These are phyloP conservation scores for Heritiera littoralis DNA, from an alignment of 345 rosid species.

Conservation along the genomic window DNA sequence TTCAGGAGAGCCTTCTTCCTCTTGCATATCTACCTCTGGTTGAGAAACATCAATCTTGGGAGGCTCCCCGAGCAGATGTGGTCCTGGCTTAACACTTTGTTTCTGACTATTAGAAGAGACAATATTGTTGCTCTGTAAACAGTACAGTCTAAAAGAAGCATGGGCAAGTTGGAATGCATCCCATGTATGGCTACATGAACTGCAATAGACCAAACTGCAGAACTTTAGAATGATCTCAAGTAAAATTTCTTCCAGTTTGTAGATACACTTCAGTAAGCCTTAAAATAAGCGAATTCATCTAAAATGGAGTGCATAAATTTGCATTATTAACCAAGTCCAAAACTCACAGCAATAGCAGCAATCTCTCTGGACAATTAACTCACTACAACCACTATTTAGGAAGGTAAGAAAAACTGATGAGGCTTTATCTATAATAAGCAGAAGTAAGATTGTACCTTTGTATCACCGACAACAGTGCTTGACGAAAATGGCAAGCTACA, in stretches of 20 bases:
- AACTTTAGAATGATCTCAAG: neutral
- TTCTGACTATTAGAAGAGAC: constrained; percentile 47
- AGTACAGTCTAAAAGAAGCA: constrained; percentile 86
- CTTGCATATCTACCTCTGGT: constrained; percentile 64
- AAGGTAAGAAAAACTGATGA: neutral
- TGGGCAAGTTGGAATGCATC: constrained; percentile 90
- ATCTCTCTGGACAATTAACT: neutral
- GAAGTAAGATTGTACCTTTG: constrained; percentile 59
- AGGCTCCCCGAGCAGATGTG: constrained; percentile 78
- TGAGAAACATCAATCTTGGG: constrained; percentile 72
- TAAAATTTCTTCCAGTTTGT: constrained; percentile 14
- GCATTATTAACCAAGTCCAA: neutral
- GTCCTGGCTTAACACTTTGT: constrained; percentile 55
- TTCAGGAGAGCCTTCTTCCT: constrained; percentile 73
- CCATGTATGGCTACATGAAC: constrained; percentile 89
- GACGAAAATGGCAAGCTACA: constrained; percentile 85
- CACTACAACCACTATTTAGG: neutral
- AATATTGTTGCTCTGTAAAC: constrained; percentile 40
- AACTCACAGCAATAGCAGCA: constrained; percentile 3
- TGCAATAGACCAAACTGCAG: constrained; percentile 38
- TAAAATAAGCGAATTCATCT: constrained; percentile 14
- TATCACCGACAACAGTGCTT: constrained; percentile 75
- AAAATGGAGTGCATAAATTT: constrained; percentile 1
- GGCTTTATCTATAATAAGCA: neutral
- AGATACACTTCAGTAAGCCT: neutral